Conservation (phyloP, 176 grass and related monocot genomes). For the Chrysopogon serrulatus region DNA sequence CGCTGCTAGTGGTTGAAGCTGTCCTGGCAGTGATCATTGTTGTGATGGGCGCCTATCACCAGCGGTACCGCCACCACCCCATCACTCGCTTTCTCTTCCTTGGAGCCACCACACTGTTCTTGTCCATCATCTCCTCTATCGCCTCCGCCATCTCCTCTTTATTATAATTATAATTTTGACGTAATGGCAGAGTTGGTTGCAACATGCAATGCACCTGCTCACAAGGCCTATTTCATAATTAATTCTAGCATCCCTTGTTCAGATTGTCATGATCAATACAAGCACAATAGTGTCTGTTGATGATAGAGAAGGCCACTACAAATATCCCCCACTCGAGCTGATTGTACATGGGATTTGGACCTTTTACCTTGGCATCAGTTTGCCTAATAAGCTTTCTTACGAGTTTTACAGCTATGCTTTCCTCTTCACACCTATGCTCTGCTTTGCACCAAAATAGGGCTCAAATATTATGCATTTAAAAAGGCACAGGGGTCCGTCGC, state of each 20-base stretch:
- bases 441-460: not conserved
- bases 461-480: not conserved
- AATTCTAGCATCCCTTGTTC: not conserved
- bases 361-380: not conserved
- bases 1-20: no score
- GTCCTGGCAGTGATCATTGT: no score
- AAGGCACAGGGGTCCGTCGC: not conserved
- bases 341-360: not conserved
- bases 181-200: no score
- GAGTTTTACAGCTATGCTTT: no score
- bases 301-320: not conserved
- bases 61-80: not conserved
- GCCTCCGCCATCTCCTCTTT: no score
- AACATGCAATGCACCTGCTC: no score
- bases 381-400: no score
- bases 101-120: not conserved
- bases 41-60: no score
- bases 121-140: slow-evolving; percentile 18
- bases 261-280: not conserved
- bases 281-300: not conserved
- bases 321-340: not conserved
- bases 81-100: not conserved
- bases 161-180: no score
- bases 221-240: not conserved
- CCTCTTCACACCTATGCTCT: no score